A percentile compares a stretch with the other conserved stretches of the same genome.
Conservation (phyloP, 495 filamentous ascomycete species). For the Glutinoglossum americanum region DNA sequence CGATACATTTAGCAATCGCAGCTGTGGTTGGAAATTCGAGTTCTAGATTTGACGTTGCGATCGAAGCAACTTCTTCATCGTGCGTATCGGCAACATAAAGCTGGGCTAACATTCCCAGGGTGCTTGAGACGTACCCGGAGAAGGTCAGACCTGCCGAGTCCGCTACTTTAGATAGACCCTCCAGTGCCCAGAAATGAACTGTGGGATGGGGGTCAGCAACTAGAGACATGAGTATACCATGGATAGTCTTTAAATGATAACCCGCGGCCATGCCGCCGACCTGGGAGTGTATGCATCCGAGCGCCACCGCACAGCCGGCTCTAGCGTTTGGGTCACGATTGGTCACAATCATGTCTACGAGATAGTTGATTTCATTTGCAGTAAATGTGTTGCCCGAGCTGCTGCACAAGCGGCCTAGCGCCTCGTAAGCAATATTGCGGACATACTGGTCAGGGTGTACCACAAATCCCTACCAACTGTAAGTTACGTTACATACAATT, state of each 20-base stretch:
- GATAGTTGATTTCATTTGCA: constrained; percentile 64
- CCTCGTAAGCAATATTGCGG: constrained; percentile 65
- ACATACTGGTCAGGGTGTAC: constrained; percentile 67
- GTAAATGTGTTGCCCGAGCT: constrained; percentile 77
- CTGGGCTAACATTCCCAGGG: constrained; percentile 80
- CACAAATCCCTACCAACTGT: constrained; percentile 35
- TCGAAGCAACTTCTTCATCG: constrained; percentile 55
- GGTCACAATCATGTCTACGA: constrained; percentile 83
- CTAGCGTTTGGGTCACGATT: constrained; percentile 85
- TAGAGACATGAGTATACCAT: constrained; percentile 84
- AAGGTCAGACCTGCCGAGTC: constrained; percentile 88
- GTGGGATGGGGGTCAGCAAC: constrained; percentile 90
- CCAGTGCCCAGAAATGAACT: constrained; percentile 90
- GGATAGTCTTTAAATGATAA: constrained; percentile 89
- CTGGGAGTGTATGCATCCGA: constrained; percentile 85
- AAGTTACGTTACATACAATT: neutral
- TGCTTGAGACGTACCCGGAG: constrained; percentile 69
- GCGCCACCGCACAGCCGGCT: constrained; percentile 79
- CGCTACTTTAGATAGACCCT: constrained; percentile 67
- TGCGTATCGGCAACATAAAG: constrained; percentile 82
- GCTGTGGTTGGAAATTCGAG: constrained; percentile 59
- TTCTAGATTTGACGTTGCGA: constrained; percentile 74
- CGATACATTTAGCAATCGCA: constrained; percentile 71
- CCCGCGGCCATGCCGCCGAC: constrained; percentile 96
- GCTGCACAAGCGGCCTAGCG: constrained; percentile 76